Evolutionary conservation across 331 rosid genomes (phyloP).

Genomic region (Spiraea crenata): DNA sequence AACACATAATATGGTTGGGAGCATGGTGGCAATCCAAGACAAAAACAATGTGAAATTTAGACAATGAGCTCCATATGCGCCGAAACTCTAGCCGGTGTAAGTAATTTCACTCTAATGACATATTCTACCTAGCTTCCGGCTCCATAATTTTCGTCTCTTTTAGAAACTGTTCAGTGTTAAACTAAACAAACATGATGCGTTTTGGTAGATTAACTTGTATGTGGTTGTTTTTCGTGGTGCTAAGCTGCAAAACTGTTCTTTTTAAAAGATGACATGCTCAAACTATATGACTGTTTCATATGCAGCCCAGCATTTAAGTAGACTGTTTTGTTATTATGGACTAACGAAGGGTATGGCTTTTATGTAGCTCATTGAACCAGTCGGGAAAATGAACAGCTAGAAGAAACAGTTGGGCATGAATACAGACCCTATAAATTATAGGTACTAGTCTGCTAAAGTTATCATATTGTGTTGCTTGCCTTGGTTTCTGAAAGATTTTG

Average conservation of each 20-base stretch:
- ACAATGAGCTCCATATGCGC: too few relatives aligned
- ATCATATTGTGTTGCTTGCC: too few relatives aligned
- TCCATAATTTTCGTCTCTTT: background rate
- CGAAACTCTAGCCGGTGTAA: too few relatives aligned
- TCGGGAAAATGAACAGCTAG: background rate
- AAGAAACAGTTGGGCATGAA: background rate
- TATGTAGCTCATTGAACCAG: background rate
- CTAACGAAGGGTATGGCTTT: background rate
- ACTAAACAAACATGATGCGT: too few relatives aligned
- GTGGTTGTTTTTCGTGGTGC: background rate
- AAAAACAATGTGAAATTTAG: background rate
- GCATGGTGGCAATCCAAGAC: constrained; percentile 9
- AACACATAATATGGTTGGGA: background rate
- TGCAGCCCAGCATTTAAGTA: too few relatives aligned
- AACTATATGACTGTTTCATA: background rate
- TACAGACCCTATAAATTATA: too few relatives aligned
- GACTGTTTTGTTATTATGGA: background rate
- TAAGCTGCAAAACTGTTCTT: background rate
- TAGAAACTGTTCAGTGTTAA: background rate
- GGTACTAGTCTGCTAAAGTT: too few relatives aligned
- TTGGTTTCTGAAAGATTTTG: too few relatives aligned
- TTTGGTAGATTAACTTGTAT: too few relatives aligned
- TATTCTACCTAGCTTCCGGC: too few relatives aligned
- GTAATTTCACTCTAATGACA: too few relatives aligned
- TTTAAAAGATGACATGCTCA: background rate